Evolutionary conservation across 805 yeast genomes (phyloP), one percentile per base, ranked within the genome.

Genomic region (Yarrowia sp.): DNA sequence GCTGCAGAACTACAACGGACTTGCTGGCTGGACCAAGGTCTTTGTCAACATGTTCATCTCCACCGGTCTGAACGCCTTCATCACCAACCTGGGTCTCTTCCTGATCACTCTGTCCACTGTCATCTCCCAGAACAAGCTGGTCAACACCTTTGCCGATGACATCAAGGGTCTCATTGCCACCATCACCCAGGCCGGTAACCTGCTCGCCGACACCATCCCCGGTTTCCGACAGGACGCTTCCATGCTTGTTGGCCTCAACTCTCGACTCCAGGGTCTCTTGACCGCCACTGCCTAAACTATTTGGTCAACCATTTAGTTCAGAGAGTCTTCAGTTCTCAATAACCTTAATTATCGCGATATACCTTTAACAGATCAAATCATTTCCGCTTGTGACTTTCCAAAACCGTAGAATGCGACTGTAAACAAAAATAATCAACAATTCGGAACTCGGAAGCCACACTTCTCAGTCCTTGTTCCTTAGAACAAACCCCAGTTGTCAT

Each of bases 1-100:
- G 66, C 55, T 61, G n/a, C 20, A 61, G 55, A 46, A 47, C 66
- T 61, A 61, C 46, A 46, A 61, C 38, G 66, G 66, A 15, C 66
- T 61, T 61, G 66, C 44, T 36, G 66, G 66, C 53, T 61, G 66
- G 66, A 47, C 66, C 36, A 61, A 61, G 66, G 55, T 46, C 24
- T 46, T 61, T 5, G 66, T 39, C 24, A 46, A 61, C 55, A 14
- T 61, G 53, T 61, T 36, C 55, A 47, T 61, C 24, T 20, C 53
- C 38, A 14, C 55, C 30, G 66, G 66, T 8, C 66, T 61, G 40
- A 61, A 46, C 38, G 55, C 43, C 38, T 61, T 61, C 55, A 61
- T 61, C 46, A 61, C 66, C 46, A 61, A 61, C 55, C 15, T 61
- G 8, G 66, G 66, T 9, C 66, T 61, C 19, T 61, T 61, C 66